These are phyloP conservation scores for Cyberlindnera xylosilytica DNA, from an alignment of 805 yeast species.

Conservation along the genomic window DNA sequence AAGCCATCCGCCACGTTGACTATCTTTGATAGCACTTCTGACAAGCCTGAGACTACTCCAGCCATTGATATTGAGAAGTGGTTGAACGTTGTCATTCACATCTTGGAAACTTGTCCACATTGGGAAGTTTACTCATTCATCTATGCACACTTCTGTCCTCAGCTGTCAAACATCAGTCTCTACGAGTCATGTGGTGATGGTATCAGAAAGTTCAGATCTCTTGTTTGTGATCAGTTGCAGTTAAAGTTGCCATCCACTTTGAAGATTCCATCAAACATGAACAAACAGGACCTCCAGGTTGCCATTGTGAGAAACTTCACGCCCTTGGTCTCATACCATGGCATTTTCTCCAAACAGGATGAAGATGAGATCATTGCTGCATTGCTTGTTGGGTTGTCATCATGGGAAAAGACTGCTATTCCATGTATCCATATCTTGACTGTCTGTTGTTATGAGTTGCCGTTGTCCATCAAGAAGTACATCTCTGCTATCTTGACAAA, in stretches of 20 bases:
- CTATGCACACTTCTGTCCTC: slow-evolving; percentile 69
- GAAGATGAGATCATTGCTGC: slow-evolving; percentile 64
- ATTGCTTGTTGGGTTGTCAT: slow-evolving; percentile 55
- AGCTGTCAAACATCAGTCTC: slow-evolving; percentile 54
- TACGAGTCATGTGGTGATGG: slow-evolving; percentile 41
- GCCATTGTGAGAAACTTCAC: slow-evolving; percentile 62
- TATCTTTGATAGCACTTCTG: slow-evolving; percentile 24
- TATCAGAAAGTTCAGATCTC: slow-evolving; percentile 38
- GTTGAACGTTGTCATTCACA: slow-evolving; percentile 46
- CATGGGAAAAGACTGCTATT: slow-evolving; percentile 77
- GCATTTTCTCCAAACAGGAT: slow-evolving; percentile 48
- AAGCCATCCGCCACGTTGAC: slow-evolving; percentile 32
- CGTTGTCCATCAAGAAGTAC: slow-evolving; percentile 65
- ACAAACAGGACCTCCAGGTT: slow-evolving; percentile 63
- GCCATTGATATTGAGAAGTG: slow-evolving; percentile 46
- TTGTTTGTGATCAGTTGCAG: slow-evolving; percentile 59
- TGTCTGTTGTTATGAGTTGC: slow-evolving; percentile 78
- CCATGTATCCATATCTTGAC: slow-evolving; percentile 76
- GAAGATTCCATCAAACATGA: slow-evolving; percentile 40
- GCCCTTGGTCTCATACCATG: slow-evolving; percentile 58
- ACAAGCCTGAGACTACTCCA: slow-evolving; percentile 14
- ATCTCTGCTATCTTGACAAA: slow-evolving; percentile 67
- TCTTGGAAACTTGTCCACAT: slow-evolving; percentile 50
- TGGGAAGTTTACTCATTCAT: slow-evolving; percentile 73
- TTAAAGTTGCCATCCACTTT: slow-evolving; percentile 43